Percentiles rank a stretch among this genome's conserved stretches.
Conservation (phyloP, 805 yeast species). For the Candida vaughaniae region DNA sequence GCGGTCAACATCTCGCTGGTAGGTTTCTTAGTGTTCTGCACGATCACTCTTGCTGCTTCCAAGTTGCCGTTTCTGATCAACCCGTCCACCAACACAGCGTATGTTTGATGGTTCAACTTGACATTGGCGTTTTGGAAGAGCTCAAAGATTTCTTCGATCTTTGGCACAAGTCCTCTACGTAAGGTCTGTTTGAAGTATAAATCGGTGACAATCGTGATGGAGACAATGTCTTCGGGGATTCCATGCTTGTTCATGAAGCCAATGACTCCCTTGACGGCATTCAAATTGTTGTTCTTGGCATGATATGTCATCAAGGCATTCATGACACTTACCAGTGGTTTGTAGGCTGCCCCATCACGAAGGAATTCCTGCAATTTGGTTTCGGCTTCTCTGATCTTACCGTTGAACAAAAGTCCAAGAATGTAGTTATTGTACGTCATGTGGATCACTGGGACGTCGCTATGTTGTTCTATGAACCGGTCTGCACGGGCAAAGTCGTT, state of each 20-base stretch:
- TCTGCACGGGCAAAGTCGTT: conserved; percentile 43
- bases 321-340: conserved; percentile 49
- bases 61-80: conserved; percentile 49
- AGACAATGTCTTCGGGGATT: conserved; percentile 57
- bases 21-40: conserved; percentile 31
- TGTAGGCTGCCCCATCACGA: conserved; percentile 28
- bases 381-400: conserved; percentile 46
- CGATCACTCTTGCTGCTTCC: conserved; percentile 51
- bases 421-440: conserved; percentile 45
- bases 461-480: conserved; percentile 30
- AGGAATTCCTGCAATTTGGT: conserved; percentile 36
- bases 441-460: conserved; percentile 32
- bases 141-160: conserved; percentile 38
- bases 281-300: conserved; percentile 38
- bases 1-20: conserved; percentile 39
- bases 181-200: conserved; percentile 46
- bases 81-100: conserved; percentile 53
- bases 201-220: conserved; percentile 61
- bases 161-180: conserved; percentile 43
- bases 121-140: conserved; percentile 34
- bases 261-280: conserved; percentile 50
- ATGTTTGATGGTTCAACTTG: conserved; percentile 43
- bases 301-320: conserved; percentile 50
- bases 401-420: conserved; percentile 42
- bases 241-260: conserved; percentile 40